phyloP scores from a whole-genome alignment of 1,284 basidiomycete species.

The Erythrobasidium hasegawianum region DNA sequence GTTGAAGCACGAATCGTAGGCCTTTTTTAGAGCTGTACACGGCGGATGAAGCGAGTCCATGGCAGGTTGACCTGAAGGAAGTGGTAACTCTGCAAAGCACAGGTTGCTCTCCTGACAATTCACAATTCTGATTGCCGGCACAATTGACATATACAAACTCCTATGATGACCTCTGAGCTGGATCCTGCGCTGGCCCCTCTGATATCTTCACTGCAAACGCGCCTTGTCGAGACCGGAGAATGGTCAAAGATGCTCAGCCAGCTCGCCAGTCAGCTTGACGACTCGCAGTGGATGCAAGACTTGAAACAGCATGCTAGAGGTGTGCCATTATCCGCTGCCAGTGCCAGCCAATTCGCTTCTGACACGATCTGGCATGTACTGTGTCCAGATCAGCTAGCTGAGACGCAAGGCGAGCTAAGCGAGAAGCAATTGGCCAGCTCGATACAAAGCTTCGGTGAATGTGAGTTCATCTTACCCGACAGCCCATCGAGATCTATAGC shows the following conservation, averaged over 20 bases:
- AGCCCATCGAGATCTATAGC: no score
- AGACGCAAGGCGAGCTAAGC: no score
- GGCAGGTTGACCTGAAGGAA: background rate
- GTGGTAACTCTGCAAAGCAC: background rate
- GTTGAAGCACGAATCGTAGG: constrained; percentile 36
- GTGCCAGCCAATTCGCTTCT: no score
- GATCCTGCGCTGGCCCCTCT: constrained; percentile 11
- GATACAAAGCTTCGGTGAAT: background rate
- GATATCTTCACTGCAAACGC: constrained; percentile 16
- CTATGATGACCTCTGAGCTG: background rate
- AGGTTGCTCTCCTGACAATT: background rate
- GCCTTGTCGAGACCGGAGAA: constrained; percentile 20
- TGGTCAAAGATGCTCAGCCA: constrained; percentile 8
- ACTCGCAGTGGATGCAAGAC: constrained; percentile 18
- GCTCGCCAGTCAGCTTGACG: constrained; percentile 19
- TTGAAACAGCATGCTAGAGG: constrained; percentile 24
- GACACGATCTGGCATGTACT: no score
- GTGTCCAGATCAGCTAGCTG: no score
- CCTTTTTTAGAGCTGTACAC: constrained; percentile 34
- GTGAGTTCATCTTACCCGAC: no score
- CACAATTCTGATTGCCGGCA: background rate
- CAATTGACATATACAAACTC: background rate
- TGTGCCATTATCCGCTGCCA: background rate
- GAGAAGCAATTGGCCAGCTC: constrained; percentile 7
- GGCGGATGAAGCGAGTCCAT: constrained; percentile 34